Evolutionary conservation across 352 stramenopile genomes (phyloP), one percentile per base, ranked within the genome.

Genomic region (Phytopythium vexans): DNA sequence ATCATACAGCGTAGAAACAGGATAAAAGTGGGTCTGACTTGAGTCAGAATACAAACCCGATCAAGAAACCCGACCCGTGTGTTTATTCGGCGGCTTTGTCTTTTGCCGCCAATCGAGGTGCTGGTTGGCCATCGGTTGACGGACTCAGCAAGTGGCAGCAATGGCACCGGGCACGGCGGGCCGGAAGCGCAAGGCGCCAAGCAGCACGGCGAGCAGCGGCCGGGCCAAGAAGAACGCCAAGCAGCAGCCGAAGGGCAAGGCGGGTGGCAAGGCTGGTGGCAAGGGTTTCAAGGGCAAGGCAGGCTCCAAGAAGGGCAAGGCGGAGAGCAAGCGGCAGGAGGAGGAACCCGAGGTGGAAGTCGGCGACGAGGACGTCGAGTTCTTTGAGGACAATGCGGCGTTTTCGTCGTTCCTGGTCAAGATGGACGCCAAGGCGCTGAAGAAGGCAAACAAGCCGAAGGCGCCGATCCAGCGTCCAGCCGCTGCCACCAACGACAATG

Each of bases 331-430:
- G 51, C 53, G 74, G 46, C 54, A 76, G 39, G 41, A 68, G 16
- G 69, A 83, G n/a, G 79, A 83, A 4, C 62, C 79, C 3, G 66
- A 80, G 7, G 75, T 77, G 39, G 82, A 88, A 15, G 80, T 88
- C n/a, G 80, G 86, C 42, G 76, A 84, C 3, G 79, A 89, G 8
- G 85, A 95, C 50, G 63, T 92, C 49, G 81, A 73, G 40, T 92
- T 93, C 59, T 89, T 88, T 49, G 81, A 86, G 38, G 69, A 74
- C 41, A 88, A 95, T 51, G 62, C 60, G n/a, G 53, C 68, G 41
- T 90, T 81, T 42, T 85, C 81, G 47, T 80, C 67, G 10, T 95
- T 95, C 56, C 52, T 95, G 40, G 66, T 77, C 32, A 82, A 83
- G n/a, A 89, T 95, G 78, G 81, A 95, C 60, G 43, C 68, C 32